Evolutionary conservation across 2,329 filamentous ascomycete species (phyloP).

Genomic region (Penicillium brevicompactum): DNA sequence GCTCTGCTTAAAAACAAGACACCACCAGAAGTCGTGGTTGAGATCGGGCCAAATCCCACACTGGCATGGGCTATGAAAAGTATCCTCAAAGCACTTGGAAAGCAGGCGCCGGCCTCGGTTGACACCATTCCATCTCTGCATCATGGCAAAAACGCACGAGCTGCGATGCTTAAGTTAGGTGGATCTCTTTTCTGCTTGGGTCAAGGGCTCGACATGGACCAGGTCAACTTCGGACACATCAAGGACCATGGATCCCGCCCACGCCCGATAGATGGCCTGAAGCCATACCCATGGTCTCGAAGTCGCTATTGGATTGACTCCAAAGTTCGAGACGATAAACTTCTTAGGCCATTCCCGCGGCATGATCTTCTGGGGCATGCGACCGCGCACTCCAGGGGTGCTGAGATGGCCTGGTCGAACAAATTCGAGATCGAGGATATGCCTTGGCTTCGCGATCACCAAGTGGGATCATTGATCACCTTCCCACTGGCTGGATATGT

Average conservation of each 20-base stretch:
- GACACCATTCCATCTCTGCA: not conserved
- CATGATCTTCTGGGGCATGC: slow-evolving; percentile 27
- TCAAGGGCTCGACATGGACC: not conserved
- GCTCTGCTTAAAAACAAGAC: not conserved
- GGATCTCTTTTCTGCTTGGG: not conserved
- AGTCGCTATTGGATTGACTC: slow-evolving; percentile 13
- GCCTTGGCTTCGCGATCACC: slow-evolving; percentile 29
- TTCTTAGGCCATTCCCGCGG: not conserved
- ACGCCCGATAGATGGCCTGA: not conserved
- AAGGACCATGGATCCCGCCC: not conserved
- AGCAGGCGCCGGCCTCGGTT: not conserved
- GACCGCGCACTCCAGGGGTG: slow-evolving; percentile 25
- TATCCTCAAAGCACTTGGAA: not conserved
- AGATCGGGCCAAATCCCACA: not conserved
- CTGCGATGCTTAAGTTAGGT: not conserved
- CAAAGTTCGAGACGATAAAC: slow-evolving; percentile 11
- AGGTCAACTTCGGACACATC: not conserved
- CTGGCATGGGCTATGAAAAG: not conserved
- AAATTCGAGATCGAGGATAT: slow-evolving; percentile 23
- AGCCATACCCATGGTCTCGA: not conserved
- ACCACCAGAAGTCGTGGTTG: not conserved
- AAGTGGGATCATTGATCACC: slow-evolving; percentile 34
- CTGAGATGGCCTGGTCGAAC: slow-evolving; percentile 29
- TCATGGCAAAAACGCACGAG: not conserved
- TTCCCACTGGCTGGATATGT: slow-evolving; percentile 28